Evolutionary conservation across 2,329 filamentous ascomycete genomes (phyloP).

Genomic region (Epichloe elymi): DNA sequence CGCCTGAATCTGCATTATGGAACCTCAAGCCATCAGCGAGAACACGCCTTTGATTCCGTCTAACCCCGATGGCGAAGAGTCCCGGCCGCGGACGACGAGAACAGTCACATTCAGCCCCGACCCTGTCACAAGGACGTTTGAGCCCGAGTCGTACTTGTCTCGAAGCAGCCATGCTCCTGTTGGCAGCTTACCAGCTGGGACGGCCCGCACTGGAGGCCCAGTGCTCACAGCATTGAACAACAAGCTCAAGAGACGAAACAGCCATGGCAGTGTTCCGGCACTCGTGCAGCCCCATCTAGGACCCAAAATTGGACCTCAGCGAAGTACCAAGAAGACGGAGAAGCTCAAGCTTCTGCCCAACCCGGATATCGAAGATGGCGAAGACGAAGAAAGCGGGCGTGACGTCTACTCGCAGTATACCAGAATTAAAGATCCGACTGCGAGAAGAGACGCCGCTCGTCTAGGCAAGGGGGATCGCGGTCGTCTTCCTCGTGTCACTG

Average conservation of each 20-base stretch:
- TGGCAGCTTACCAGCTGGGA: conserved; percentile 16
- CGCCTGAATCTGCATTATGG: conserved; percentile 9
- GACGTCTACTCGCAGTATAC: conserved; percentile 98
- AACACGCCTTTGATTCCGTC: conserved; percentile 21
- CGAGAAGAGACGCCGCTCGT: conserved; percentile 78
- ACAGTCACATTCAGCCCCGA: conserved; percentile 70
- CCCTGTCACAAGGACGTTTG: conserved; percentile 48
- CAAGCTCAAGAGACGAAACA: conserved; percentile 77
- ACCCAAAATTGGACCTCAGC: conserved; percentile 80
- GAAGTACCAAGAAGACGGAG: conserved; percentile 89
- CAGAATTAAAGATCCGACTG: conserved; percentile 91
- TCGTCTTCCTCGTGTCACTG: conserved; percentile 78
- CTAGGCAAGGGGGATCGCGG: conserved; percentile 88
- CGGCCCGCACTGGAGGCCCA: conserved; percentile 29
- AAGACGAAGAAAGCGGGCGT: conserved; percentile 78
- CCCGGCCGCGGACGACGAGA: conserved; percentile 35
- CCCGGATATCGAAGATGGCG: conserved; percentile 64
- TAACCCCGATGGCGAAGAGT: conserved; percentile 12
- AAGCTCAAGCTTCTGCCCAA: conserved; percentile 96
- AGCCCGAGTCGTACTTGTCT: conserved; percentile 28
- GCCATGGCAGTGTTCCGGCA: conserved; percentile 45
- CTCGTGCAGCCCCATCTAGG: conserved; percentile 22
- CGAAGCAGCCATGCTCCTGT: conserved; percentile 11
- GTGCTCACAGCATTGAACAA: conserved; percentile 73
- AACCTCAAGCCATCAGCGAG: conserved; percentile 17